Percentiles rank a stretch among this genome's conserved stretches.
phyloP scores from a whole-genome alignment of 768 basidiomycete species.

The Suillus subluteus region DNA sequence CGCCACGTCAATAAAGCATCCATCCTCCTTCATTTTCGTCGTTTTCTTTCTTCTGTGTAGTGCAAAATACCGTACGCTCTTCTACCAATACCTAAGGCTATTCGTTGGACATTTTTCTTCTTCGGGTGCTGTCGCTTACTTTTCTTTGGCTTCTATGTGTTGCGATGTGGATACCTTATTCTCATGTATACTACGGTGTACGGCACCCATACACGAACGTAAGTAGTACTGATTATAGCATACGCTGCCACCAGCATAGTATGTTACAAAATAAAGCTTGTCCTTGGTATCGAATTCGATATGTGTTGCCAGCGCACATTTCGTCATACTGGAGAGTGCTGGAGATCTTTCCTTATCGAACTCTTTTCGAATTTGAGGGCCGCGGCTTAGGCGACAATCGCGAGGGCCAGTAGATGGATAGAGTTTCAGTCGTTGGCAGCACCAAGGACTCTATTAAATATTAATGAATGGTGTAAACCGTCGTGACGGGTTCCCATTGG shows the following conservation, averaged over 20 bases:
- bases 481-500: not conserved
- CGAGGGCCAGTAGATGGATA: not conserved
- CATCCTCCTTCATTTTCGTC: not conserved
- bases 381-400: not conserved
- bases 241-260: not conserved
- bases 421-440: not conserved
- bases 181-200: conserved; percentile 2
- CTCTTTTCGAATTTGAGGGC: not conserved
- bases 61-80: conserved; percentile 4
- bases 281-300: not conserved
- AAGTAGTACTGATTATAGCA: conserved; percentile 1
- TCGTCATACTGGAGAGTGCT: not conserved
- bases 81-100: conserved; percentile 8
- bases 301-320: not conserved
- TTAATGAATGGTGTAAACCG: not conserved
- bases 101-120: not conserved
- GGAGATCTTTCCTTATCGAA: not conserved
- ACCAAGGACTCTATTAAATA: not conserved
- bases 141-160: not conserved
- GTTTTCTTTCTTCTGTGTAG: not conserved
- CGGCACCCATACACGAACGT: not conserved
- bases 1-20: not conserved
- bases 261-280: conserved; percentile 5
- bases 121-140: not conserved
- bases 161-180: conserved; percentile 1